Evolutionary conservation across 1,284 basidiomycete genomes (phyloP), one percentile per base, ranked within the genome.

Genomic region (Leccinum fallax): DNA sequence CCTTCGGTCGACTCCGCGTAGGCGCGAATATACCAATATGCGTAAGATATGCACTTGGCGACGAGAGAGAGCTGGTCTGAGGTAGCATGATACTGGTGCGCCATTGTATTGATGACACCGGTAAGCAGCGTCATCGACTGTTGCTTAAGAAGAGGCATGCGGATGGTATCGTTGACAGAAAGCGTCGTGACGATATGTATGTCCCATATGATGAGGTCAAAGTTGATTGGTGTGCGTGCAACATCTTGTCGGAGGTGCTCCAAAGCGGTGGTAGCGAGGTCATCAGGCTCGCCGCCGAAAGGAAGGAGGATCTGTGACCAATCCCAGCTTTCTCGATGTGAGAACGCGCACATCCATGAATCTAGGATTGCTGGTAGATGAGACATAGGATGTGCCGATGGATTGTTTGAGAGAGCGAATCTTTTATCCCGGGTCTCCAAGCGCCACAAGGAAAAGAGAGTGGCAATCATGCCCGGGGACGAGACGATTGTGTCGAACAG

Each of bases 1-100:
- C 71, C 74, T 5, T 72, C 69, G n/a, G 70, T 62, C 30, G 61
- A 66, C 53, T 76, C 71, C 34, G 64, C 63, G 28, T 69, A 72
- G 6, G 68, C 61, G 7, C 71, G 72, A 55, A 72, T 70, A 40
- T 74, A 72, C 71, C 74, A 74, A 24, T 73, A 72, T 21, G 64
- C 69, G 36, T 71, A 72, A 4, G 74, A 76, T 53, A 76, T 58
- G 36, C 60, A 67, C 51, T 68, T 72, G 30, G 74, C 70, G 28
- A 71, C 46, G 56, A 69, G 49, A 13, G 46, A 1, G 15, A 30
- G 69, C 16, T 52, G 60, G 16, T 61, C 15, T 26, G 56, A 56
- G 21, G 34, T 51, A 19, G 66, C 24, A 46, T 62, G 21, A 40
- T n/a, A 63, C 26, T 32, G 60, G 32, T 28, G 56, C 24, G 64